Evolutionary conservation across 2,329 filamentous ascomycete species (phyloP), one percentile per base, ranked within the genome.

Genomic region (Cladophialophora immunda): DNA sequence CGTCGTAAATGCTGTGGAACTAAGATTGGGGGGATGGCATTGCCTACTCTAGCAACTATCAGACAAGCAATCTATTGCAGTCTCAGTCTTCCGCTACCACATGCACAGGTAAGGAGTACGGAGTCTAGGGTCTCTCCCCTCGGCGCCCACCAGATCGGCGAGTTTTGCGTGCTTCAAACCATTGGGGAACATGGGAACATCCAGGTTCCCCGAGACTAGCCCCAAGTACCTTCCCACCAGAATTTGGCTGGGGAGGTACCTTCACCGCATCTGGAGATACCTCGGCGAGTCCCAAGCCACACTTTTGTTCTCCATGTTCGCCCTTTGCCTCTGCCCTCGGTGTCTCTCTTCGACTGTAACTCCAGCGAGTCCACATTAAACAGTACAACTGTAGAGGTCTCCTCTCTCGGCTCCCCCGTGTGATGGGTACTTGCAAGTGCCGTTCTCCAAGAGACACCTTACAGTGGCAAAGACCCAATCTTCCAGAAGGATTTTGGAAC

Each of bases 161-260:
- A 50, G 45, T 22, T 25, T 50, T 50, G 19, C 45, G 45, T 50
- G 19, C 11, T 50, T 25, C 45, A 25, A 13, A 25, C 19, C 19
- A 50, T 50, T 50, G 45, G 45, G 38, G n/a, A n/a, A n/a, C n/a
- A n/a, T n/a, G n/a, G 45, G n/a, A 25, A 4, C 45, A 5, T 50
- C 9, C 19, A 25, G 45, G 45, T 50, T 50, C 45, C 45, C 45
- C 45, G 45, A 50, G 22, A 25, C 45, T 45, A 50, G 38, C 25
- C 41, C 25, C 38, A 19, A 36, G 61, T 64, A 64, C 36, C 53
- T 64, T 36, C 34, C 38, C 54, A 50, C 53, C 53, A 58, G 36
- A 57, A 27, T 45, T 64, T 36, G 9, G 53, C 61, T 36, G 36
- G 25, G 7, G 25, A 36, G 53, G 38, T 58, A 64, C 61, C 34